phyloP scores from a whole-genome alignment of 768 basidiomycete species.

The Porphyrellus cyaneotinctus region DNA sequence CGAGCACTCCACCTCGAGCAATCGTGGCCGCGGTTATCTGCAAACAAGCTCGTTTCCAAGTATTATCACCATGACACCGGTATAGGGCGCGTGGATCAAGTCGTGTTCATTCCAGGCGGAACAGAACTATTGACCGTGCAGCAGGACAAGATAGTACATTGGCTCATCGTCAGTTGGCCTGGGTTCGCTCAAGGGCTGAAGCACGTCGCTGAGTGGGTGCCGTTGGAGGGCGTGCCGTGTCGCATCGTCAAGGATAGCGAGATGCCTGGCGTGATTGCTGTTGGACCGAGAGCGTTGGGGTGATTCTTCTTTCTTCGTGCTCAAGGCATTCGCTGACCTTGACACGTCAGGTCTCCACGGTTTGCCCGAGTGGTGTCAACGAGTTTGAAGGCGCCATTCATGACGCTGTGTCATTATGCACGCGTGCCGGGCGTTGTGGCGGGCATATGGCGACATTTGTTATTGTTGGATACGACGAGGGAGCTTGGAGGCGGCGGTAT shows the following conservation, averaged over 20 bases:
- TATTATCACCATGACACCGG: background rate
- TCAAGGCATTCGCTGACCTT: background rate
- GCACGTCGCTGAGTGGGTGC: constrained; percentile 18
- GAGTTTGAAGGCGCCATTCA: constrained; percentile 20
- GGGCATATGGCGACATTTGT: constrained; percentile 22
- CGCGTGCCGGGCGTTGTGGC: constrained; percentile 21
- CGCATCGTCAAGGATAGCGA: constrained; percentile 20
- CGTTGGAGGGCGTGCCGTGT: constrained; percentile 15
- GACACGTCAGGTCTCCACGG: constrained; percentile 3
- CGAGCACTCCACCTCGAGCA: constrained; percentile 25
- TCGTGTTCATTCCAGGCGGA: constrained; percentile 25
- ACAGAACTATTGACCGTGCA: constrained; percentile 28
- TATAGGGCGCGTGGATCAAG: constrained; percentile 21
- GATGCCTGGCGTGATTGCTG: constrained; percentile 16
- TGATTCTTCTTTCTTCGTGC: background rate
- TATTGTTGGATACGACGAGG: constrained; percentile 23
- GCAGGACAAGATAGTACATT: constrained; percentile 20
- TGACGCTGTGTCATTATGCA: constrained; percentile 20
- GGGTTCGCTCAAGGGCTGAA: constrained; percentile 14
- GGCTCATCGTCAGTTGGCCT: constrained; percentile 19
- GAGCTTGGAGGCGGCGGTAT: constrained; percentile 18
- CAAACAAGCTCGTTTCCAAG: constrained; percentile 11
- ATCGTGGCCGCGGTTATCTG: constrained; percentile 19
- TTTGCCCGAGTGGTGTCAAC: constrained; percentile 21
- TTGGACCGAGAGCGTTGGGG: constrained; percentile 15